These are phyloP conservation scores for Sarocladium kiliense DNA, from an alignment of 2,329 filamentous ascomycete species.

Conservation along the genomic window DNA sequence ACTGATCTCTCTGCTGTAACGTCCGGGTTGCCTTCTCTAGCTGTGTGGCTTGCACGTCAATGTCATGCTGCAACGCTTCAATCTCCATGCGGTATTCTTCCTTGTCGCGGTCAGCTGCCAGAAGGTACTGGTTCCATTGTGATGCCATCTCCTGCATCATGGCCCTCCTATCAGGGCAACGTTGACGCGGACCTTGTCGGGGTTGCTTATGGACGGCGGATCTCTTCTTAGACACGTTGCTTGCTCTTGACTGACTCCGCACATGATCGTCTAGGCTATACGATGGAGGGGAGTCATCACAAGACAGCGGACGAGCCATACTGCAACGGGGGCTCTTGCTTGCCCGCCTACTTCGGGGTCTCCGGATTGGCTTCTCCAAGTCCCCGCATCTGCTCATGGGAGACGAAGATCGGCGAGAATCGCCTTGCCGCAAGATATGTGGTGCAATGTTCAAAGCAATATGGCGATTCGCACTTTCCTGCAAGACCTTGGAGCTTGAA, in stretches of 20 bases:
- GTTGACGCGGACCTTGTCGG: constrained; percentile 20
- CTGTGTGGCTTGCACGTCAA: constrained; percentile 16
- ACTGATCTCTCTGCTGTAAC: constrained; percentile 6
- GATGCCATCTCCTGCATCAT: constrained; percentile 27
- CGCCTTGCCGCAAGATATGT: constrained; percentile 6
- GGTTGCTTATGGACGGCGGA: constrained; percentile 14
- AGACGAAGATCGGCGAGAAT: constrained; percentile 10
- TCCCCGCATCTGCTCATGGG: constrained; percentile 23
- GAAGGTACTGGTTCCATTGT: constrained; percentile 29
- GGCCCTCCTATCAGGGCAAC: constrained; percentile 5
- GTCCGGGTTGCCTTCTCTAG: constrained; percentile 9
- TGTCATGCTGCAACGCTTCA: constrained; percentile 18
- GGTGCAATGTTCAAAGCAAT: background rate
- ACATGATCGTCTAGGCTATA: background rate
- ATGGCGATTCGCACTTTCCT: constrained; percentile 8
- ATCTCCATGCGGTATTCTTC: constrained; percentile 20
- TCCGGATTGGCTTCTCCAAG: constrained; percentile 19
- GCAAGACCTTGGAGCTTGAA: too few species aligned
- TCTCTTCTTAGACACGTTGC: constrained; percentile 28
- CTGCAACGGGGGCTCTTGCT: background rate
- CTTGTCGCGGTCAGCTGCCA: constrained; percentile 24
- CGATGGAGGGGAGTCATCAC: background rate
- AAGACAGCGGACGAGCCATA: background rate
- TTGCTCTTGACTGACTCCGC: constrained; percentile 19
- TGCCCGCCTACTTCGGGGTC: background rate